Base-by-base conservation (phyloP, 108 stramenopile genomes). In the Nitzschia palea region DNA sequence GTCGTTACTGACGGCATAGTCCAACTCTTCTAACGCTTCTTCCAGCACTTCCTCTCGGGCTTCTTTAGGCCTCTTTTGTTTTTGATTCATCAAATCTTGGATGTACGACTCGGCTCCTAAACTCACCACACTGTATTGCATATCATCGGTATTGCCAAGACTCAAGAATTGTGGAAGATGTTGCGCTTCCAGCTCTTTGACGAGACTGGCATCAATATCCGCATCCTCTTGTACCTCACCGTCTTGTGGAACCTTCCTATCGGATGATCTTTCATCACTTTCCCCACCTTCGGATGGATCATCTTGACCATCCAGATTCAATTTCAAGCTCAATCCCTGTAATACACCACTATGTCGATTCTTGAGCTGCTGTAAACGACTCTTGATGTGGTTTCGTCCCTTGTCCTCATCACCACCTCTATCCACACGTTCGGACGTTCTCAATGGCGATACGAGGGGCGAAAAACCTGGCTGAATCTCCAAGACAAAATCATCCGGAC, bases 31-130 rank as follows among this genome's bases (percentile, higher is more conserved):
- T 4, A 68, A 44, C 15, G 67, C 67, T 31, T 58, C 56, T 30
- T 68, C 67, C 67, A 68, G 29, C 3, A 58, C 40, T 55, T 68
- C 67, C 25, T 68, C 67, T 34, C 56, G 42, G 12, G 40, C 43
- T 32, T 56, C 4, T 2, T 6, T 28, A 14, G 40, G 36, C 2
- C 67, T 42, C 8, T 47, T 10, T 31, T 58, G 29, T 44, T 56
- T 55, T 44, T 68, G 67, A 26, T 58, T 22, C 44, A 68, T 18
- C 56, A 68, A 25, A 22, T 68, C 67, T 34, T 45, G 55, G 12
- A 68, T 45, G 20, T 68, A 68, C 44, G 67, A 58, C 23, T 58
- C 44, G n/a, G 40, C 44, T 33, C 67, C 67, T n/a, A 45, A 45
- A 10, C 54, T 55, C 22, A 44, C n/a, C 31, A 34, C 34, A 47